Base-by-base conservation (phyloP, 164 flowering plant species). In the Santalum album region DNA sequence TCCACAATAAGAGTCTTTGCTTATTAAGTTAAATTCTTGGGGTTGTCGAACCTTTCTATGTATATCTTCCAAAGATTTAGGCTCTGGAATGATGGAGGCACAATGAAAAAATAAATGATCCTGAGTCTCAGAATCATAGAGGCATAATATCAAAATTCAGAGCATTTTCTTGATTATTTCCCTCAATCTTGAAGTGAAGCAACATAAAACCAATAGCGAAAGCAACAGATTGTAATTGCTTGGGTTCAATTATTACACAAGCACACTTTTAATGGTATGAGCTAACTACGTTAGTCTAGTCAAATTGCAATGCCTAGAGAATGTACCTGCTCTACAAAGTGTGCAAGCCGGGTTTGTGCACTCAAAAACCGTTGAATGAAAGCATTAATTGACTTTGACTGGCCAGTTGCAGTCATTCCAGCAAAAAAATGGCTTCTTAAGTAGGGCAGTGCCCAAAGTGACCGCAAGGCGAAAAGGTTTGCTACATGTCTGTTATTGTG, bases 341-440 rank as follows among this genome's bases (percentile, higher is more conserved):
- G 90, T 29, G 94, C 80, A 20, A 90, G 83, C 25, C 89, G 75
- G 36, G 94, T 75, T 61, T 85, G 94, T 18, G 95, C 87, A 71
- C 89, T 82, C 53, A 90, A 61, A 69, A 87, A 90, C 51, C 96
- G 75, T 56, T 90, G 96, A 60, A 90, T 90, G 69, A 90, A 90
- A 49, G 91, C 78, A 77, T 86, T 87, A 7, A 90, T 82, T 17
- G 88, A 75, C 65, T 90, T 87, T 17, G 94, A 81, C 56, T 73
- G 92, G 38, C 73, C 83, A 49, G 80, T 57, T 50, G 79, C 62
- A 11, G 87, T 82, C 85, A 90, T 71, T 67, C 96, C 98, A 0
- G 95, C 96, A 70, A 87, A 75, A 64, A 87, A 90, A 72, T 83
- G 75, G 80, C 77, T 80, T 71, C 95, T 75, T 77, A 90, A 71